Evolutionary conservation across 2,329 filamentous ascomycete species (phyloP).

Genomic region (Fusarium scirpi): DNA sequence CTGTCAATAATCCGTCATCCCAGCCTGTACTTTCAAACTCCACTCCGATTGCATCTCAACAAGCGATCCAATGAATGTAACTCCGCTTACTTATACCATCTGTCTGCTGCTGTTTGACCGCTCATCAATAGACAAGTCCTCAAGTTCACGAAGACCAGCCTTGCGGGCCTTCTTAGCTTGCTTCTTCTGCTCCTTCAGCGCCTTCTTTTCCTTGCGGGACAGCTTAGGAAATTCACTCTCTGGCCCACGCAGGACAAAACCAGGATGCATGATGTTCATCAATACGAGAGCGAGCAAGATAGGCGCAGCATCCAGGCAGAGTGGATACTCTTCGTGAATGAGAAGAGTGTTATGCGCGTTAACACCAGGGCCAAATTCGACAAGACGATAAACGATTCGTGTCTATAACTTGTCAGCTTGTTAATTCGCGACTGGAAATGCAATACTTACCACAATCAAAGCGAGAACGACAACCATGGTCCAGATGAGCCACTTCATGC

Average conservation of each 20-base stretch:
- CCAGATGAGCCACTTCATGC: constrained; percentile 52
- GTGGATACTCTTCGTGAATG: constrained; percentile 64
- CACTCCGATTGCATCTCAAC: background rate
- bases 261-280: constrained; percentile 62
- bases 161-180: constrained; percentile 44
- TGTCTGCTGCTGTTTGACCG: constrained; percentile 13
- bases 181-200: constrained; percentile 54
- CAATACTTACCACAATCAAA: constrained; percentile 52
- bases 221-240: constrained; percentile 59
- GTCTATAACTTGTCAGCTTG: constrained; percentile 49
- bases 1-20: constrained; percentile 3
- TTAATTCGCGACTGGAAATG: background rate
- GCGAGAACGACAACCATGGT: constrained; percentile 51
- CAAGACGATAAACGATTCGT: constrained; percentile 71
- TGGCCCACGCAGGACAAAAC: constrained; percentile 58
- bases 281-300: constrained; percentile 63
- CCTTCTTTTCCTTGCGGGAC: constrained; percentile 59
- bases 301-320: constrained; percentile 64
- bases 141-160: constrained; percentile 28
- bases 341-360: constrained; percentile 58
- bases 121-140: constrained; percentile 27
- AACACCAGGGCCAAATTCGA: constrained; percentile 65
- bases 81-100: background rate
- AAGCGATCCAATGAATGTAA: background rate
- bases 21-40: background rate